These are phyloP conservation scores for Zymoseptoria crescenta DNA, from an alignment of 2,329 filamentous ascomycete species.

Conservation along the genomic window DNA sequence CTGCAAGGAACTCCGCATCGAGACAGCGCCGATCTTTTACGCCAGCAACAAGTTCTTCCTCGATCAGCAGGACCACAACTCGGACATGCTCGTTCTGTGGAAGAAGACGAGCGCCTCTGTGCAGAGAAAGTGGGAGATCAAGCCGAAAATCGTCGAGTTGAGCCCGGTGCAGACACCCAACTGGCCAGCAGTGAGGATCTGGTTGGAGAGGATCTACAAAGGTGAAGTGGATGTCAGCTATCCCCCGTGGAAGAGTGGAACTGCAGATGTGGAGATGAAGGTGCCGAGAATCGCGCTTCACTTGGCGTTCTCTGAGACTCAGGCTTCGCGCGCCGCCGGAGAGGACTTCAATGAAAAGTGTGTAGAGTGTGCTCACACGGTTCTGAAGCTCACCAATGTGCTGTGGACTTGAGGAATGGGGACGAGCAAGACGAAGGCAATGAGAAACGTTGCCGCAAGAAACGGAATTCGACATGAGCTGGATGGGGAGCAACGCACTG, in stretches of 20 bases:
- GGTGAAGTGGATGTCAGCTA: not conserved
- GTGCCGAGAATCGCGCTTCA: not conserved
- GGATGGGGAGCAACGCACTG: not conserved
- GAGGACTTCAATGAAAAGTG: not conserved
- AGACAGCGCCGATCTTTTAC: slow-evolving; percentile 1
- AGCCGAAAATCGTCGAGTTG: not conserved
- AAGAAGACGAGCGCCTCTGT: not conserved
- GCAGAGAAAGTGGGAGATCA: not conserved
- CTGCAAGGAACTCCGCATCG: slow-evolving; percentile 1
- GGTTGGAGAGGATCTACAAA: not conserved
- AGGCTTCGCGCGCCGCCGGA: too few species aligned
- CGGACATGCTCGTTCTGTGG: not conserved
- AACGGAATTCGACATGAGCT: not conserved
- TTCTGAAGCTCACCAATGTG: not conserved
- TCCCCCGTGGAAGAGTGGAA: not conserved
- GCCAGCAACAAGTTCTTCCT: not conserved
- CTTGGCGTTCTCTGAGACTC: not conserved
- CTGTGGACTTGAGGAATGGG: not conserved
- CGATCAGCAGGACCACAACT: not conserved
- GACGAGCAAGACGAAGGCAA: not conserved
- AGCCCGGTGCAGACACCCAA: not conserved
- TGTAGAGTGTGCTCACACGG: not conserved
- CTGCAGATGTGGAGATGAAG: not conserved
- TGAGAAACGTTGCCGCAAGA: not conserved
- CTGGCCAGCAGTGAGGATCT: not conserved